Conservation (phyloP, 2,329 filamentous ascomycete species). For the Epichloe coenophiala region DNA sequence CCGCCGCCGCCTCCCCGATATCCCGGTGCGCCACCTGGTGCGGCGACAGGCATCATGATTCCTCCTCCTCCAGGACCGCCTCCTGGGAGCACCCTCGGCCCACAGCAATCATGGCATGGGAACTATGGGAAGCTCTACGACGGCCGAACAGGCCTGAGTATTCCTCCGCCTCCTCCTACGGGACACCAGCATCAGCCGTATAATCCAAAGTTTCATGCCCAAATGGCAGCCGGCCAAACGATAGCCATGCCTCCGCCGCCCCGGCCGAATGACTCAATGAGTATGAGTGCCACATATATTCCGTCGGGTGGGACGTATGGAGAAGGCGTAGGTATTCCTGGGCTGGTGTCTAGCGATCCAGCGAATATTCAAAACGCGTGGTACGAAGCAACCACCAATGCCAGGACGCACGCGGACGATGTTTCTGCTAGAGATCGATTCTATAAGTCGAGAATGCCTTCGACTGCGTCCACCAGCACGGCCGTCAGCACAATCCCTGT, state of each 20-base stretch:
- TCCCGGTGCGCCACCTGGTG: constrained; percentile 26
- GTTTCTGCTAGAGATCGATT: constrained; percentile 26
- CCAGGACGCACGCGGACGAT: constrained; percentile 35
- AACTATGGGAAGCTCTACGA: constrained; percentile 40
- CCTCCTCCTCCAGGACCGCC: constrained; percentile 44
- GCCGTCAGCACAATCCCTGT: constrained; percentile 39
- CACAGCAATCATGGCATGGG: constrained; percentile 35
- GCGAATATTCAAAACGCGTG: constrained; percentile 17
- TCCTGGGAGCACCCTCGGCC: constrained; percentile 28
- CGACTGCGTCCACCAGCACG: constrained; percentile 19
- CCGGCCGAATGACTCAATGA: constrained; percentile 42
- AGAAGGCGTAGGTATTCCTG: constrained; percentile 84
- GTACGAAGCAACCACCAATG: constrained; percentile 20
- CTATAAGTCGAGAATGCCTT: constrained; percentile 21
- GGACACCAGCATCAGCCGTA: constrained; percentile 47
- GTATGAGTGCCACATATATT: constrained; percentile 80
- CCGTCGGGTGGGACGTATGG: constrained; percentile 64
- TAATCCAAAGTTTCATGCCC: constrained; percentile 46
- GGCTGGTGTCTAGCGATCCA: constrained; percentile 42
- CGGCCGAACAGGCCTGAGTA: constrained; percentile 28
- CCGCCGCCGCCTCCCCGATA: constrained; percentile 44
- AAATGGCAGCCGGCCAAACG: constrained; percentile 30
- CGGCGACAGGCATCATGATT: constrained; percentile 28
- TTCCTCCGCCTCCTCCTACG: constrained; percentile 43
- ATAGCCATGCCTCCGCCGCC: constrained; percentile 36